Conservation (phyloP, 345 rosid genomes). For the Aurinia saxatilis region DNA sequence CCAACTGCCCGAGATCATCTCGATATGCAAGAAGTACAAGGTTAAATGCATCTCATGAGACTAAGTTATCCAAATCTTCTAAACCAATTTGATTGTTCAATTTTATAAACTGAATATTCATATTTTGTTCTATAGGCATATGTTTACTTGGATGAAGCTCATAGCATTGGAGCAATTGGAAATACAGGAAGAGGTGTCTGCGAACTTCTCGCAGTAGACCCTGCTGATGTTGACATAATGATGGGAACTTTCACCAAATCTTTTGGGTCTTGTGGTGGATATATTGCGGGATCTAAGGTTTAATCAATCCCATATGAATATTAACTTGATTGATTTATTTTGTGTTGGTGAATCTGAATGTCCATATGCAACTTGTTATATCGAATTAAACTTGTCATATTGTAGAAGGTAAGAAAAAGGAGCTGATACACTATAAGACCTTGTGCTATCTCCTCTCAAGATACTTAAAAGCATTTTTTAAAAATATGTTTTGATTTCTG, state of each 20-base stretch:
- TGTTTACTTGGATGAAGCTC: constrained; percentile 92
- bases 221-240: constrained; percentile 92
- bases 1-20: constrained; percentile 83
- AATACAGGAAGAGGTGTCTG: constrained; percentile 94
- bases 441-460: background rate
- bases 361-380: too few species aligned
- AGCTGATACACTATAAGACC: background rate
- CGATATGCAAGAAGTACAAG: constrained; percentile 92
- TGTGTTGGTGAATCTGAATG: too few species aligned
- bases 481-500: background rate
- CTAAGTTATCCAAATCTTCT: background rate
- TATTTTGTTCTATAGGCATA: constrained; percentile 40
- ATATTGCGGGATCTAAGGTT: constrained; percentile 96
- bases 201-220: constrained; percentile 84
- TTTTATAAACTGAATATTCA: background rate
- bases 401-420: too few species aligned
- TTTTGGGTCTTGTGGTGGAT: constrained; percentile 97
- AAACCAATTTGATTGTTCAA: constrained; percentile 3
- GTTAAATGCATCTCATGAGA: constrained; percentile 26
- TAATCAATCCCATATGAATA: background rate
- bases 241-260: constrained; percentile 99
- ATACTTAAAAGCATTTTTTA: background rate
- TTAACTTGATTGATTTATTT: too few species aligned
- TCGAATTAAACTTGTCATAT: too few species aligned
- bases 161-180: constrained; percentile 97